Conservation (phyloP, 768 basidiomycete genomes). For the Russula sp. region DNA sequence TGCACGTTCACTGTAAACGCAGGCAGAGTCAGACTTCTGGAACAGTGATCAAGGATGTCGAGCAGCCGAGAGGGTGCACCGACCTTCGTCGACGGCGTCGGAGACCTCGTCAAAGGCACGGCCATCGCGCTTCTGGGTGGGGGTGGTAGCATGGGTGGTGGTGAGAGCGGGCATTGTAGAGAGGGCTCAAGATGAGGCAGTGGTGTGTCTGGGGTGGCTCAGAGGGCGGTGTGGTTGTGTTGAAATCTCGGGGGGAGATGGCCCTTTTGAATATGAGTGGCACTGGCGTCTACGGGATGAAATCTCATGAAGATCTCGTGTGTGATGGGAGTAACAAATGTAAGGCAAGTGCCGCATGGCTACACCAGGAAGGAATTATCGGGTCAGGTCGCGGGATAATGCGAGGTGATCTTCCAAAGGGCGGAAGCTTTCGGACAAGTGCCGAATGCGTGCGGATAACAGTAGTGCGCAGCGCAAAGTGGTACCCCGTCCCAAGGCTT, state of each 20-base stretch:
- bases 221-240: slow-evolving; percentile 17
- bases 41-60: slow-evolving; percentile 4
- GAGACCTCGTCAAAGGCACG: slow-evolving; percentile 44
- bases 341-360: slow-evolving; percentile 7
- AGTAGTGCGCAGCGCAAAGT: slow-evolving; percentile 7
- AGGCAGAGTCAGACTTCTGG: slow-evolving; percentile 7
- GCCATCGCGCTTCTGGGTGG: slow-evolving; percentile 32
- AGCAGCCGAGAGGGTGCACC: slow-evolving; percentile 27
- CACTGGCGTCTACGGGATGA: slow-evolving; percentile 18
- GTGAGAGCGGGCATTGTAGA: slow-evolving; percentile 25
- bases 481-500: slow-evolving; percentile 6
- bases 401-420: slow-evolving; percentile 13
- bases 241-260: neutral
- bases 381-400: slow-evolving; percentile 14
- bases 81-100: slow-evolving; percentile 51
- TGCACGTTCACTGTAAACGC: slow-evolving; percentile 61
- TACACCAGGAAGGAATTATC: neutral
- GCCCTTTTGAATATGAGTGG: slow-evolving; percentile 20
- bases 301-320: slow-evolving; percentile 17
- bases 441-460: neutral
- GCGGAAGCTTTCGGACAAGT: slow-evolving; percentile 17
- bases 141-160: neutral
- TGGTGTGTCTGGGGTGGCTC: slow-evolving; percentile 8
- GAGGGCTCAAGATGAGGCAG: neutral
- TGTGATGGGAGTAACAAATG: neutral